Base-by-base conservation (phyloP, 176 grass and related monocot species). In the Secale cereale region DNA sequence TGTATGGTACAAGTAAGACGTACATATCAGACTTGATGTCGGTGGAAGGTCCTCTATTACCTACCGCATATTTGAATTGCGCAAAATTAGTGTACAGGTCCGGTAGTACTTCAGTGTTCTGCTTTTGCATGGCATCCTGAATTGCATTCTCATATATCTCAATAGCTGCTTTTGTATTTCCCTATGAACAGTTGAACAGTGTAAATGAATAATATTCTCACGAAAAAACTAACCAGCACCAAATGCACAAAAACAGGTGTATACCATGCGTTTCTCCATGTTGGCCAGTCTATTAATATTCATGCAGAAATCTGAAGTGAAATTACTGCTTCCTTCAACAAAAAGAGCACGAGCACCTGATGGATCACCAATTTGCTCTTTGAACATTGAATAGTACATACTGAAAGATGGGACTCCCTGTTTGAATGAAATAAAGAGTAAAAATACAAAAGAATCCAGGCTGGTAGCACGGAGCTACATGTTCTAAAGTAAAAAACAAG, bases 221-320 rank as follows among this genome's bases (percentile, higher is more conserved):
- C 4, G 65, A 29, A 80, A 6, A 78, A 67, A 73, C 69, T 74
- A 88, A 36, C 62, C 39, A 80, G 28, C 23, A 80, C 60, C 57
- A 25, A 25, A 75, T 37, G 27, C 16, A 52, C 36, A 77, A 88
- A 16, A 78, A 17, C 7, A 73, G 41, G 65, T 78, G 56, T 65
- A 62, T 92, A 98, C 95, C 95, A 91, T 92, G 68, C 93, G 89
- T 87, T 90, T 98, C 78, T 95, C 91, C 91, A 95, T 93, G 88
- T 98, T 98, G 74, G 93, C 93, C 81, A 90, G 66, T 87, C 93
- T 93, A 78, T 90, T 93, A 87, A 98, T 80, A 86, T 94, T 79
- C 36, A 69, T 71, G 32, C 78, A 88, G 83, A 90, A 90, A 78
- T 90, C 77, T 3, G 85, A 91, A 78, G 77, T 81, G 54, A 65